Evolutionary conservation across 2,329 filamentous ascomycete species (phyloP).

Genomic region (Mollisiaceae sp.): DNA sequence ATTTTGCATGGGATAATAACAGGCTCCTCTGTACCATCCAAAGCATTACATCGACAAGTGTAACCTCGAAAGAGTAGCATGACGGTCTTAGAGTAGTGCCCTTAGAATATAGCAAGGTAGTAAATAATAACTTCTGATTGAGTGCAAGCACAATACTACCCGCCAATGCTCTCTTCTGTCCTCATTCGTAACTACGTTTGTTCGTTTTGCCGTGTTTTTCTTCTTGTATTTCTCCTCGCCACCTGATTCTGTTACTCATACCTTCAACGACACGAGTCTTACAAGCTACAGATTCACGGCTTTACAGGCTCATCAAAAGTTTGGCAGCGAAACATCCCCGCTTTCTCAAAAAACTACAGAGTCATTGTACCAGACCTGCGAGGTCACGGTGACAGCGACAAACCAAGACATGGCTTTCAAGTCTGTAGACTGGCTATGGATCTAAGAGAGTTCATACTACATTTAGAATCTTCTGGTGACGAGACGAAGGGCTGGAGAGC

Average conservation of each 20-base stretch:
- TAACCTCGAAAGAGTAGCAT: too few relatives aligned
- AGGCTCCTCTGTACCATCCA: too few relatives aligned
- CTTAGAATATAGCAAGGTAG: too few relatives aligned
- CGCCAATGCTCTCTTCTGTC: too few relatives aligned
- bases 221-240: background rate
- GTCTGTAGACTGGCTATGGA: constrained; percentile 42
- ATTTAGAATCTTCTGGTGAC: constrained; percentile 17
- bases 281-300: constrained; percentile 39
- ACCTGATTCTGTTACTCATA: background rate
- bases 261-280: background rate
- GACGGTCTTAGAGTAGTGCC: too few relatives aligned
- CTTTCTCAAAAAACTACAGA: constrained; percentile 32
- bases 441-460: constrained; percentile 35
- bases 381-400: constrained; percentile 40
- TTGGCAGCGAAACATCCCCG: constrained; percentile 40
- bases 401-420: constrained; percentile 39
- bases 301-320: constrained; percentile 42
- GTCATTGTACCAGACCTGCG: constrained; percentile 41
- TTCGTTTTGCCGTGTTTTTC: too few relatives aligned
- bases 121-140: too few relatives aligned
- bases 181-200: too few relatives aligned
- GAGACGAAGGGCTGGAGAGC: constrained; percentile 27
- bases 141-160: too few relatives aligned
- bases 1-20: too few relatives aligned
- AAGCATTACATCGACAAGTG: too few relatives aligned